Evolutionary conservation across 306 rosid species (phyloP), one percentile per base, ranked within the genome.

Genomic region (Citrullus colocynthis): DNA sequence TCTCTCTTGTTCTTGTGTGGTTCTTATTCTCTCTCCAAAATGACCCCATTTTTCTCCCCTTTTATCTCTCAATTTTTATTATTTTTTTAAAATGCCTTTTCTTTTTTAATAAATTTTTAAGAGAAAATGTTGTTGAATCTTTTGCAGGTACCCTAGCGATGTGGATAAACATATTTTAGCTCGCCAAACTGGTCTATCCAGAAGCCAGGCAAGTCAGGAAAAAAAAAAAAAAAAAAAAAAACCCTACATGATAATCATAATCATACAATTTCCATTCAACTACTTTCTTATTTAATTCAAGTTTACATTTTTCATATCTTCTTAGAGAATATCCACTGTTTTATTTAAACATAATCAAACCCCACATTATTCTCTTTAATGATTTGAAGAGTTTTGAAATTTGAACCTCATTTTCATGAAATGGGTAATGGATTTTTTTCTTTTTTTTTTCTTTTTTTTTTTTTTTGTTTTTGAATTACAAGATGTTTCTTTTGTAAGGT

Each of bases 111-210:
- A 10, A 45, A 5, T 45, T 45, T 45, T 2, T 54, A 62, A 37
- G 42, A 12, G 28, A 66, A 62, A 74, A 58, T 48, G 57, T 15
- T 10, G 18, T 59, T 57, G 32, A 44, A 77, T 76, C 2, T 64
- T 76, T 62, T 89, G 87, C 88, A 94, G 98, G 87, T 94, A 94
- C 78, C 98, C 98, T 80, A 94, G 95, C 78, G 97, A 94, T 82
- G 96, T 92, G 48, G 98, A 94, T 88, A 94, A 94, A 85, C 97
- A 90, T 78, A 90, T 91, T 74, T 82, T 94, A 78, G 95, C 98
- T 64, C 96, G 98, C 87, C 98, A 94, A 91, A 91, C 98, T 21
- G 97, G 97, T 70, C 98, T 94, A 82, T 91, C 98, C n/a, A 90
- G 96, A 89, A 89, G 98, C 89, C 98, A 94, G 96, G 98, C 87